phyloP scores from a whole-genome alignment of 2,329 filamentous ascomycete genomes.

The Aspergillus latus region DNA sequence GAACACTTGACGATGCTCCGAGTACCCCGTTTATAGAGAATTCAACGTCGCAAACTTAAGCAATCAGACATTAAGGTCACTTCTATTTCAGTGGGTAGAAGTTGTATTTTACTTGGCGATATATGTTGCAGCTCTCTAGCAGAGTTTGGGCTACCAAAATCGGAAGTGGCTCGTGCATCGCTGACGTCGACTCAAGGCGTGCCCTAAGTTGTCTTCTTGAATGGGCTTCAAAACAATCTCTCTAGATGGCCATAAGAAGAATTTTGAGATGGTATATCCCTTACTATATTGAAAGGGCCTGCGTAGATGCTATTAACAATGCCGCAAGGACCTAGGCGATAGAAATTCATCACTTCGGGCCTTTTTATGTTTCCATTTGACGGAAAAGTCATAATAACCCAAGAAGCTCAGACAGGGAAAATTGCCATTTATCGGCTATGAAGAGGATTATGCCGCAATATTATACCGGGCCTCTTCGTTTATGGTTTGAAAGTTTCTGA shows the following conservation, averaged over 20 bases:
- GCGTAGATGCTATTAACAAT: too few species aligned
- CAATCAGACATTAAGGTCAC: not conserved
- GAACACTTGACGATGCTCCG: not conserved
- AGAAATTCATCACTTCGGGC: too few species aligned
- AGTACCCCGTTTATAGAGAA: not conserved
- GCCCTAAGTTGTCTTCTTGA: not conserved
- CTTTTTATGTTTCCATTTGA: too few species aligned
- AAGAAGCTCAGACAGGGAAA: too few species aligned
- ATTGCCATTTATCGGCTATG: too few species aligned
- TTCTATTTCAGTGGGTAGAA: not conserved
- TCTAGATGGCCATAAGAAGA: not conserved
- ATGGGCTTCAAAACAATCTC: not conserved
- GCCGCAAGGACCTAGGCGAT: too few species aligned
- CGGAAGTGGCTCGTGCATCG: not conserved
- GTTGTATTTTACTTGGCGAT: not conserved
- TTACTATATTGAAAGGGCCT: too few species aligned
- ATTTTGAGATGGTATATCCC: not conserved
- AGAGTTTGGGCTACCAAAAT: not conserved
- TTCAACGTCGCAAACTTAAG: not conserved
- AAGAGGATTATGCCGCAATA: not conserved
- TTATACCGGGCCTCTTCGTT: too few species aligned
- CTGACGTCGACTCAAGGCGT: not conserved
- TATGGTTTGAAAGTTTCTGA: not conserved
- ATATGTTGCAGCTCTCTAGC: not conserved
- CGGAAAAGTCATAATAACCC: too few species aligned